phyloP scores from a whole-genome alignment of 768 basidiomycete genomes.

The Psilocybe cubensis region DNA sequence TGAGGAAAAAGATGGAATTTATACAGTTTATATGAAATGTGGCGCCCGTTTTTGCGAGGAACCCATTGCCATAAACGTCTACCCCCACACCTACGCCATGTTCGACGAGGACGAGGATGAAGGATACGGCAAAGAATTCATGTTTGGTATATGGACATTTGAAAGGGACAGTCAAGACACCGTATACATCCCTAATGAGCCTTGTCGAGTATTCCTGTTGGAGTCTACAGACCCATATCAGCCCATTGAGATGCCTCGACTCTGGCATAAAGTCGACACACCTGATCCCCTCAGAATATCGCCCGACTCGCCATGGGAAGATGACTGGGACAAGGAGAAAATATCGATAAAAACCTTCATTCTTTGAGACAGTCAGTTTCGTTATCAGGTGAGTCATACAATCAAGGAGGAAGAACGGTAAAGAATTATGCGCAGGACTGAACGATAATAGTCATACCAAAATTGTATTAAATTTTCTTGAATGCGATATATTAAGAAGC shows the following conservation, averaged over 20 bases:
- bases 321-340: constrained; percentile 7
- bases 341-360: constrained; percentile 5
- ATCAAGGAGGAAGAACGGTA: background rate
- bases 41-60: constrained; percentile 3
- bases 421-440: background rate
- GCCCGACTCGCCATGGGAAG: constrained; percentile 9
- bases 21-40: constrained; percentile 2
- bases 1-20: background rate
- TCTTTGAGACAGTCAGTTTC: background rate
- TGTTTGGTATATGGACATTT: constrained; percentile 16
- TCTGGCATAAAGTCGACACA: constrained; percentile 9
- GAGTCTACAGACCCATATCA: background rate
- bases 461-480: background rate
- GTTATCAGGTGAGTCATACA: background rate
- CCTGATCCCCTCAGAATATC: constrained; percentile 3
- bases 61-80: constrained; percentile 1
- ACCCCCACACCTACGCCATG: constrained; percentile 4
- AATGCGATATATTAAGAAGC: background rate
- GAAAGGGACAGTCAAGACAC: constrained; percentile 8
- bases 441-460: background rate
- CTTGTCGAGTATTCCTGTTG: constrained; percentile 2
- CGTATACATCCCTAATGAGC: constrained; percentile 3
- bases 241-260: constrained; percentile 7
- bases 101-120: constrained; percentile 8
- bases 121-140: constrained; percentile 8